Evolutionary conservation across 1,284 basidiomycete genomes (phyloP).

Genomic region (Cryptococcus amylolentus): DNA sequence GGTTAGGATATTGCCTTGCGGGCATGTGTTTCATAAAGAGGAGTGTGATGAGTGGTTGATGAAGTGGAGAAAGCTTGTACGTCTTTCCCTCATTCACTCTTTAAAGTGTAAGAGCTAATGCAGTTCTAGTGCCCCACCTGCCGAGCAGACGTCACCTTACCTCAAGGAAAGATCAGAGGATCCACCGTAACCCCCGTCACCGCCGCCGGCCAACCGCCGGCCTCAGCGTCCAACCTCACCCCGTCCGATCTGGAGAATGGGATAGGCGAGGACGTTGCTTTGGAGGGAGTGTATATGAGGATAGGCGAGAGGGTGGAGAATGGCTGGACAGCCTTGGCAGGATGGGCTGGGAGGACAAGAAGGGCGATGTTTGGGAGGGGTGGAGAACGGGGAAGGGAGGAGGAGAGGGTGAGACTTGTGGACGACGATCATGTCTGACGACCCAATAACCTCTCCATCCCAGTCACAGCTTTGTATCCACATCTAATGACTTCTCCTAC

Average conservation of each 20-base stretch:
- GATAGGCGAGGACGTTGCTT: background rate
- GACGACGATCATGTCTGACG: too few relatives aligned
- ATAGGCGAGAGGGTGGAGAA: too few relatives aligned
- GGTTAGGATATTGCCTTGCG: constrained; percentile 82
- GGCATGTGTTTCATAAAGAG: constrained; percentile 66
- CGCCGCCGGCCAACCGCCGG: background rate
- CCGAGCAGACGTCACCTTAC: constrained; percentile 78
- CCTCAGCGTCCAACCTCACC: background rate
- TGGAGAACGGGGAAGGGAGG: too few relatives aligned
- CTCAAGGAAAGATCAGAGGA: constrained; percentile 35
- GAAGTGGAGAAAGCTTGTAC: constrained; percentile 78
- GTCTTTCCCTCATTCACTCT: constrained; percentile 34
- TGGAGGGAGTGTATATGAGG: background rate
- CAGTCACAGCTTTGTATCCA: too few relatives aligned
- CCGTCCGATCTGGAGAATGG: background rate
- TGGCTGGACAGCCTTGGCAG: too few relatives aligned
- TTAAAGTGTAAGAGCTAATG: constrained; percentile 9
- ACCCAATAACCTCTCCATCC: too few relatives aligned
- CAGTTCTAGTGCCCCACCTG: constrained; percentile 72
- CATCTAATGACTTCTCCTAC: too few relatives aligned
- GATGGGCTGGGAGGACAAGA: too few relatives aligned
- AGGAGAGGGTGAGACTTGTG: too few relatives aligned
- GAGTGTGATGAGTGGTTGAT: constrained; percentile 89
- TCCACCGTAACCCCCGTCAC: constrained; percentile 28
- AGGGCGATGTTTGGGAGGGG: too few relatives aligned